Evolutionary conservation across 2,329 filamentous ascomycete species (phyloP).

Genomic region (Beauveria medogensis): DNA sequence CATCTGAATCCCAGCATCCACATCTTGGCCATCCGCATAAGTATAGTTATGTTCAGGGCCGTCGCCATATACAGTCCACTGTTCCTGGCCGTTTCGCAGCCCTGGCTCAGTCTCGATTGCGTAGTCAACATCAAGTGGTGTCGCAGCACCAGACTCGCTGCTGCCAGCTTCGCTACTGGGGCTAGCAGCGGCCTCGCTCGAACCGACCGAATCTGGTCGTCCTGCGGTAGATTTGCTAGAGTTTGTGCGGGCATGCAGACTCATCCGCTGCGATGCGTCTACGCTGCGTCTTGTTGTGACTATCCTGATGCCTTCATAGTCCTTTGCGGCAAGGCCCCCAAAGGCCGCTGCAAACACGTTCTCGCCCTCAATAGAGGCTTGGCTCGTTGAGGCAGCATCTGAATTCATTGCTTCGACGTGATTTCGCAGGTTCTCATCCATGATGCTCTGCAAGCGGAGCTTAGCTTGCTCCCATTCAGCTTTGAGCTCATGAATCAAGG

Average conservation of each 20-base stretch:
- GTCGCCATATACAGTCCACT: constrained; percentile 16
- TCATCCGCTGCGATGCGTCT: constrained; percentile 11
- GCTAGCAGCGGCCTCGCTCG: constrained; percentile 29
- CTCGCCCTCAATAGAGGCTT: constrained; percentile 17
- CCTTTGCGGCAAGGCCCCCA: constrained; percentile 28
- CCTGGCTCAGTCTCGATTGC: neutral
- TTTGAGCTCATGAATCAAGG: constrained; percentile 29
- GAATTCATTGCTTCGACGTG: constrained; percentile 16
- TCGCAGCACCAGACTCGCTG: constrained; percentile 26
- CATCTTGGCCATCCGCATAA: constrained; percentile 22
- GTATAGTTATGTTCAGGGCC: constrained; percentile 23
- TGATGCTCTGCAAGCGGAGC: constrained; percentile 24
- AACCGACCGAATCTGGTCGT: constrained; percentile 25
- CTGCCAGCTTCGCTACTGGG: constrained; percentile 29
- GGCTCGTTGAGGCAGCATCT: constrained; percentile 16
- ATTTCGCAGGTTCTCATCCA: constrained; percentile 27
- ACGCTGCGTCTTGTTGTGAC: neutral
- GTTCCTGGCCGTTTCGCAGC: neutral
- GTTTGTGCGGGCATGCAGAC: constrained; percentile 12
- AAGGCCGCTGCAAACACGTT: constrained; percentile 25
- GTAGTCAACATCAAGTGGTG: constrained; percentile 28
- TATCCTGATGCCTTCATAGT: constrained; percentile 21
- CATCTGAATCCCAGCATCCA: constrained; percentile 28
- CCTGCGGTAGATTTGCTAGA: constrained; percentile 14
- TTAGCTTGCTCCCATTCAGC: constrained; percentile 32